Percentiles rank a stretch among this genome's conserved stretches.
Conservation (phyloP, 2,329 filamentous ascomycete genomes). For the Chrysoporthe puriensis region DNA sequence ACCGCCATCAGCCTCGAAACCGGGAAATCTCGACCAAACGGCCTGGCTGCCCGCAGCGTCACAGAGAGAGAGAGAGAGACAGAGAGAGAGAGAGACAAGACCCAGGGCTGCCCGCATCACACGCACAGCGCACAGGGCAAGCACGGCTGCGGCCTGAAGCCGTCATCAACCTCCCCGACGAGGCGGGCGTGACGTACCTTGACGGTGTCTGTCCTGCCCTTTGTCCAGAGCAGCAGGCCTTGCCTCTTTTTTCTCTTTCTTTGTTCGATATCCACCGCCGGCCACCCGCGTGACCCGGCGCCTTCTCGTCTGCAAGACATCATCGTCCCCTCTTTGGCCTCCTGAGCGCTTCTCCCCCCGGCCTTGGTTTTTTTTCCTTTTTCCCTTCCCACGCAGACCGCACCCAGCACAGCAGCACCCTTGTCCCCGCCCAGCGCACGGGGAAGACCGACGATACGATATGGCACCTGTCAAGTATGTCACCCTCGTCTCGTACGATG, state of each 20-base stretch:
- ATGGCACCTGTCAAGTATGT: slow-evolving; percentile 64
- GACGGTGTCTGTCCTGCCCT: neutral
- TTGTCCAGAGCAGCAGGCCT: neutral
- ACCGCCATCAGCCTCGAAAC: slow-evolving; percentile 6
- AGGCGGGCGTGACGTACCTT: slow-evolving; percentile 1
- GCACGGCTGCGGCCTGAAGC: neutral
- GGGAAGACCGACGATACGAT: neutral
- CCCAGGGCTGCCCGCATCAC: neutral
- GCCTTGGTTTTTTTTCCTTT: neutral
- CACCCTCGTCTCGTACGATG: slow-evolving; percentile 76
- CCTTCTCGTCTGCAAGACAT: neutral
- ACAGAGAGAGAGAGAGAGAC: too few relatives aligned
- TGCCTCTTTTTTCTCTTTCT: neutral
- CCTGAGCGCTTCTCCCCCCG: neutral
- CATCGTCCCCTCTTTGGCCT: neutral
- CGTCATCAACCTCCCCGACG: neutral
- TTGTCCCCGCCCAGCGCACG: neutral
- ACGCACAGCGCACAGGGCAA: too few relatives aligned
- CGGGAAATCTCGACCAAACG: neutral
- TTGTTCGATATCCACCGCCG: neutral
- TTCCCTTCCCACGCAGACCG: neutral
- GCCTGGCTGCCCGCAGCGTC: neutral
- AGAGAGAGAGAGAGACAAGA: too few relatives aligned
- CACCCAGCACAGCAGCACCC: neutral
- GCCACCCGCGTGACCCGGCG: neutral